Evolutionary conservation across 805 yeast genomes (phyloP).

Genomic region (Torulaspora maleeae): DNA sequence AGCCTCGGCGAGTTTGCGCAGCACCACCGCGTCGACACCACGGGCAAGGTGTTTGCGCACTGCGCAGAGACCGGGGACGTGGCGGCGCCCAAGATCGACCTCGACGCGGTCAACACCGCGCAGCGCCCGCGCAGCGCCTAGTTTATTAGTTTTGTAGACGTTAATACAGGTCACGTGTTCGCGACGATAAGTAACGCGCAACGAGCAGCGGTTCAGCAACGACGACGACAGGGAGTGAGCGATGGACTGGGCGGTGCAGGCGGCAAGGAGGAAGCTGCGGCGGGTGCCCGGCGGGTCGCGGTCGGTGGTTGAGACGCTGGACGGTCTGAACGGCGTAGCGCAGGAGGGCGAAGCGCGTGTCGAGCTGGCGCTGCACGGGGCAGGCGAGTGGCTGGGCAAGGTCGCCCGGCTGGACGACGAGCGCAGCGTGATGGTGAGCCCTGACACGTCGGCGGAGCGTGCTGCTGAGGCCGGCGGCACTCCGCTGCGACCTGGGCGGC

Average conservation of each 20-base stretch:
- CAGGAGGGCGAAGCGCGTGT: slow-evolving; percentile 22
- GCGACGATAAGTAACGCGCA: background rate
- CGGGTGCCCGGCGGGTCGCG: slow-evolving; percentile 30
- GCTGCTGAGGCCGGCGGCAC: slow-evolving; percentile 4
- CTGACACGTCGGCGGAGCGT: slow-evolving; percentile 14
- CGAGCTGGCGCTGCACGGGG: slow-evolving; percentile 16
- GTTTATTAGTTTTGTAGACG: background rate
- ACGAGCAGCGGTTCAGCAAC: background rate
- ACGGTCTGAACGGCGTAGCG: slow-evolving; percentile 24
- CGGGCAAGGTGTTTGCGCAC: slow-evolving; percentile 23
- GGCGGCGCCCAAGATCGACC: slow-evolving; percentile 20
- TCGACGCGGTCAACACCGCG: slow-evolving; percentile 1
- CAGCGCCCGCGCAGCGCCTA: background rate
- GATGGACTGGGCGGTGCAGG: slow-evolving; percentile 34
- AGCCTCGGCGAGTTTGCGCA: slow-evolving; percentile 22
- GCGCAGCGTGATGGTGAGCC: slow-evolving; percentile 11
- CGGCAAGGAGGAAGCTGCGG: slow-evolving; percentile 30
- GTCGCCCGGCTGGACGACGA: background rate
- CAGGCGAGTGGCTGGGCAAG: slow-evolving; percentile 24
- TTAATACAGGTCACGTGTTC: slow-evolving; percentile 3
- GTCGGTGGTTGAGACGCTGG: slow-evolving; percentile 33
- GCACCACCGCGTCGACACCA: slow-evolving; percentile 16
- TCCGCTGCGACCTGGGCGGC: slow-evolving; percentile 6
- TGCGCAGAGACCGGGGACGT: slow-evolving; percentile 23
- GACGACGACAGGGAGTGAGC: background rate